phyloP scores from a whole-genome alignment of 2,329 filamentous ascomycete species.

The Coniosporium tulheliwenetii region DNA sequence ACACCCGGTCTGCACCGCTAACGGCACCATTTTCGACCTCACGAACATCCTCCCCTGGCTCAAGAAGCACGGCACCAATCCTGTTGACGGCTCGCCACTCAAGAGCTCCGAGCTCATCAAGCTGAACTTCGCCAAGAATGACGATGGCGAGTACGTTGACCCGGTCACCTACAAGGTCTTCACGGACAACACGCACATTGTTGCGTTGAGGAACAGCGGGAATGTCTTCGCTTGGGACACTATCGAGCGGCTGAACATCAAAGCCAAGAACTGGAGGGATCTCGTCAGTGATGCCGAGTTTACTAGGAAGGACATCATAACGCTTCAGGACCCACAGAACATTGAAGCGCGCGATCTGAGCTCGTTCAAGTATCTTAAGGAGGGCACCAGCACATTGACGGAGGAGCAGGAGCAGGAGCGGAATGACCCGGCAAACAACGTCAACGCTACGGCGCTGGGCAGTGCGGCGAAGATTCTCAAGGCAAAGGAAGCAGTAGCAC shows the following conservation, averaged over 20 bases:
- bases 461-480: slow-evolving; percentile 70
- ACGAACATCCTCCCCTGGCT: slow-evolving; percentile 92
- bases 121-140: slow-evolving; percentile 83
- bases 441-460: slow-evolving; percentile 70
- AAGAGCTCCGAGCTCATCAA: slow-evolving; percentile 74
- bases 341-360: slow-evolving; percentile 67
- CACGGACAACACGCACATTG: slow-evolving; percentile 94
- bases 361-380: slow-evolving; percentile 76
- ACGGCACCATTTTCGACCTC: slow-evolving; percentile 86
- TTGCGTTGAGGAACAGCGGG: slow-evolving; percentile 70
- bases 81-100: slow-evolving; percentile 66
- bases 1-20: slow-evolving; percentile 78
- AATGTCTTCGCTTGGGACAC: slow-evolving; percentile 98
- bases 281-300: slow-evolving; percentile 80
- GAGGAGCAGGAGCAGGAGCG: slow-evolving; percentile 55
- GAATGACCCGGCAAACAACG: slow-evolving; percentile 40
- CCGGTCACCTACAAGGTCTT: slow-evolving; percentile 96
- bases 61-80: slow-evolving; percentile 84
- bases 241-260: slow-evolving; percentile 87
- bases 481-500: slow-evolving; percentile 87
- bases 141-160: slow-evolving; percentile 81
- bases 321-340: slow-evolving; percentile 89
- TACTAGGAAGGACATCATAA: slow-evolving; percentile 81
- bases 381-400: slow-evolving; percentile 53
- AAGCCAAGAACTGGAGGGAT: slow-evolving; percentile 90